Base-by-base conservation (phyloP, 441 rosid genomes). In the Jatropha podagrica region DNA sequence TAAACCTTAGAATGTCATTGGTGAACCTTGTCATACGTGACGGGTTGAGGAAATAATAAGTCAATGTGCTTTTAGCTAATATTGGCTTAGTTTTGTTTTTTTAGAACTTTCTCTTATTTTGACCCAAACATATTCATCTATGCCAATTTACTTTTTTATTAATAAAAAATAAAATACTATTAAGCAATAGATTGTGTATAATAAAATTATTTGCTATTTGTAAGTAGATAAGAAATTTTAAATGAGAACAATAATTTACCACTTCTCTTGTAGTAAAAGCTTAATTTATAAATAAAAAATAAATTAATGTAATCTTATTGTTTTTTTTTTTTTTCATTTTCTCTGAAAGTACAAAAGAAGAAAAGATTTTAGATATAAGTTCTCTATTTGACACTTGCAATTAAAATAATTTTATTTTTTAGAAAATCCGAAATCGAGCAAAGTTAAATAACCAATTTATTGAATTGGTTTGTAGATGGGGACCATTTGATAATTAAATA, bases 91-190 rank as follows among this genome's bases (percentile, higher is more conserved):
- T 68, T 61, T 71, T 76, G 66, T 32, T 32, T 0, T 32, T 32
- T 32, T 32, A 67, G 67, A 38, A 67, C 73, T 51, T 70, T 70
- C 61, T 66, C 9, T 58, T 49, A 72, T 46, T 68, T 73, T 81
- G 70, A 79, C 72, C 77, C 46, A 54, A 76, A 80, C 60, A 69
- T n/a, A 60, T 8, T 17, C 7, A 75, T 69, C 65, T 58, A 55
- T 78, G 60, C 18, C 18, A 7, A 59, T 6, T 12, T 12, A 51
- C 18, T 51, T 44, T 7, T 44, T 44, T 6, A 6, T 44, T 11
- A 44, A 11, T 44, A 7, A 44, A 44, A 44, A 44, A 44, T 1
- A 32, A 32, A 32, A 32, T 1, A 32, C 32, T 32, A 32, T 32
- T 32, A 32, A 32, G 32, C 32, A 32, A 32, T 32, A 32, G 32